Conservation (phyloP, 148 eudicot genomes). For the Mesembryanthemum crystallinum region DNA sequence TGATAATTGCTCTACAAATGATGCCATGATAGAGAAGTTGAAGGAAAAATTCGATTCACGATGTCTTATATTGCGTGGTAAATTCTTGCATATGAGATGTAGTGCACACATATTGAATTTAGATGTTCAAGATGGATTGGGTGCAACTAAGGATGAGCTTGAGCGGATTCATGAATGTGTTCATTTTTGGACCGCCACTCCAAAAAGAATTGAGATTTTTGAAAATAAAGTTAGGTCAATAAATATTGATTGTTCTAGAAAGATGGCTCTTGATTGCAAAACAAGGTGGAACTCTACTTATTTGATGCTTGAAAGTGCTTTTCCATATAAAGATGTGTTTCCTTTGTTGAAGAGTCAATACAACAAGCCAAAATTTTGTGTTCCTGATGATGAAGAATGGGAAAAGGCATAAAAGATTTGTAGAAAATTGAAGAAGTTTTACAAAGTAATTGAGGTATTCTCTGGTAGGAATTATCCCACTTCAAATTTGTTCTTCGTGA, state of each 20-base stretch:
- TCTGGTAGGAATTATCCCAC: neutral
- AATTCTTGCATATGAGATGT: conserved; percentile 13
- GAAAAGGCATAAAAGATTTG: neutral
- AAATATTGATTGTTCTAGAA: neutral
- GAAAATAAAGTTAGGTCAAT: neutral
- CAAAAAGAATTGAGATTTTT: neutral
- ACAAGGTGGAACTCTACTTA: no score
- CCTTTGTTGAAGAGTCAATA: neutral
- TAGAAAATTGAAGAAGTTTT: neutral
- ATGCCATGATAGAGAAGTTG: conserved; percentile 11
- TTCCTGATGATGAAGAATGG: neutral
- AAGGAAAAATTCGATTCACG: neutral
- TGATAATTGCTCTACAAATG: conserved; percentile 22
- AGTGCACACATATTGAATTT: neutral
- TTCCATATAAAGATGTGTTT: conserved; percentile 1
- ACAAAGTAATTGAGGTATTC: neutral
- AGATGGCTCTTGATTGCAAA: neutral
- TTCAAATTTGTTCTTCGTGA: neutral
- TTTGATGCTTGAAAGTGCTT: neutral
- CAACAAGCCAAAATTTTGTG: neutral
- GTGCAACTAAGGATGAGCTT: neutral
- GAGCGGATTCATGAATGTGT: neutral
- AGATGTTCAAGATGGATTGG: neutral
- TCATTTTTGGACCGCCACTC: neutral
- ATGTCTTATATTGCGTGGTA: neutral